phyloP scores from a whole-genome alignment of 2,329 filamentous ascomycete genomes.

The Clarireedia monteithiana region DNA sequence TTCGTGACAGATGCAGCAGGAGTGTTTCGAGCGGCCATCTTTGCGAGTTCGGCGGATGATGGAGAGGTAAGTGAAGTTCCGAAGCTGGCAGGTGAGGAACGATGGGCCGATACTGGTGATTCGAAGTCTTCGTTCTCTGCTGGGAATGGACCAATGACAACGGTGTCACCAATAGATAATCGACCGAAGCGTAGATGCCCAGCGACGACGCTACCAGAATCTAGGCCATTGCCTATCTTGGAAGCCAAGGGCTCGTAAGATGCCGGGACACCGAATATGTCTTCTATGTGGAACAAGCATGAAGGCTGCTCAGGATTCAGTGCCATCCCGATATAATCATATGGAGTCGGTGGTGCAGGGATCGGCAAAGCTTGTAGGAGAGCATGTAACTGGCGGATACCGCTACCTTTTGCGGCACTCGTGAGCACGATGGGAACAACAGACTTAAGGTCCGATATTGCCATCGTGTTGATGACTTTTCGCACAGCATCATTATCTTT shows the following conservation, averaged over 20 bases:
- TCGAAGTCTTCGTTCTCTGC: conserved; percentile 40
- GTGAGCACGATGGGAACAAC: conserved; percentile 81
- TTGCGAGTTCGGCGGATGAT: conserved; percentile 44
- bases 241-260: conserved; percentile 45
- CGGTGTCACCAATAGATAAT: conserved; percentile 67
- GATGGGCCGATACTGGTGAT: conserved; percentile 36
- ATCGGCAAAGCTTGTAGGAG: conserved; percentile 71
- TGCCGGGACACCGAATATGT: conserved; percentile 70
- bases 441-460: conserved; percentile 27
- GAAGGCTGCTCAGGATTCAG: conserved; percentile 52
- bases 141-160: conserved; percentile 74
- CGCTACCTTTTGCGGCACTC: conserved; percentile 76
- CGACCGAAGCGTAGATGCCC: conserved; percentile 76
- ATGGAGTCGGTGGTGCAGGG: conserved; percentile 45
- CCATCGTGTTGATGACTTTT: conserved; percentile 44
- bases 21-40: conserved; percentile 44
- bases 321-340: conserved; percentile 44
- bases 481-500: conserved; percentile 52
- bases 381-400: conserved; percentile 75
- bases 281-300: conserved; percentile 81
- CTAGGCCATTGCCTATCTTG: conserved; percentile 34
- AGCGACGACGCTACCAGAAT: conserved; percentile 67
- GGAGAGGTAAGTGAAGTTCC: conserved; percentile 46
- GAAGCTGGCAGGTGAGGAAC: conserved; percentile 31
- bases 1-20: conserved; percentile 44